Percentiles rank a stretch among this genome's conserved stretches.
Evolutionary conservation across 2,329 filamentous ascomycete species (phyloP).

Genomic region (Neurospora crassa): DNA sequence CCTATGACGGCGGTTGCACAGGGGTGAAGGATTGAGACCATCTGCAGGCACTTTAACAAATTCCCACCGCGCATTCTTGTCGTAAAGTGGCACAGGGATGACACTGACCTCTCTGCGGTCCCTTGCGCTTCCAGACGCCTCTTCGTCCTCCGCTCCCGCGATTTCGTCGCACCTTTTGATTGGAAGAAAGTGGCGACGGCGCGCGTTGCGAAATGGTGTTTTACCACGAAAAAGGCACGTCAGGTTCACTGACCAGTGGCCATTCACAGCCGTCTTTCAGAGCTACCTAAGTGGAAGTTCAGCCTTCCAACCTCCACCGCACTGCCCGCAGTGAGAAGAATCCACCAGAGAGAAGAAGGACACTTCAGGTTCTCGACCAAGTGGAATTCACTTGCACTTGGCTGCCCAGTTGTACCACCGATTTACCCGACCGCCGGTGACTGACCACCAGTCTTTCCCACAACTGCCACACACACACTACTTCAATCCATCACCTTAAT

Average conservation of each 20-base stretch:
- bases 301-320: neutral
- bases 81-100: neutral
- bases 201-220: neutral
- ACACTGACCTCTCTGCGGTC: neutral
- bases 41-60: neutral
- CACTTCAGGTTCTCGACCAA: neutral
- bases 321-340: neutral
- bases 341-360: neutral
- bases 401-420: neutral
- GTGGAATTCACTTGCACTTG: neutral
- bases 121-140: neutral
- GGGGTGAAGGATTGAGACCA: neutral
- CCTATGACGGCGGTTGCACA: neutral
- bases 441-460: neutral
- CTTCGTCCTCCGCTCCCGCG: neutral
- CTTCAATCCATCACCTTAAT: neutral
- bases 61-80: neutral
- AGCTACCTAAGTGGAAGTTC: neutral
- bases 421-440: neutral
- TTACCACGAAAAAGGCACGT: neutral
- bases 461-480: neutral
- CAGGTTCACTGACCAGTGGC: neutral
- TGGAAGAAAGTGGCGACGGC: neutral
- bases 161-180: neutral
- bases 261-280: neutral